Base-by-base conservation (phyloP, 345 rosid genomes). In the Acer negundo region DNA sequence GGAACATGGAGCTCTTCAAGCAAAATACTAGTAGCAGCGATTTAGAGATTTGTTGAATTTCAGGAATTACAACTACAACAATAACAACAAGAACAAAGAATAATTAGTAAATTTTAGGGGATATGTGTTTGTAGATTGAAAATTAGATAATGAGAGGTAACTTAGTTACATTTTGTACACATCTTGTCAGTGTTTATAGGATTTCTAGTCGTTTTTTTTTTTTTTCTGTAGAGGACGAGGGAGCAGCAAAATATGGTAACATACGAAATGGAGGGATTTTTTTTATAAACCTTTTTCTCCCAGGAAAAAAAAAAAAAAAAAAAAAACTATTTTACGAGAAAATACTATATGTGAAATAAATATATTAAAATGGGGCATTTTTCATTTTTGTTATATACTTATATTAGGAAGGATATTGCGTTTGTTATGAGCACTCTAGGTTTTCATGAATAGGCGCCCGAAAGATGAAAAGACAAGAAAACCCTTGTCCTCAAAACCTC, bases 1-100 rank as follows among this genome's bases (percentile, higher is more conserved):
- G 23, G 12, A 78, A 53, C 77, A 72, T 77, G 66, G 40, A 67
- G 80, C 73, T 80, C 74, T 10, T 49, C 16, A 53, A 10, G 62
- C 20, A 77, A 19, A 58, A 56, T 15, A 73, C 53, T 68, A 66
- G 19, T 72, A 69, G 55, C 73, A 73, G 58, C 26, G 68, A 73
- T 75, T 49, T 69, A 62, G 79, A 69, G 77, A 10, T 67, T 65
- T 13, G 23, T 51, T 9, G 51, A 63, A 70, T n/a, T 70, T 77
- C 3, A 56, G 55, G 62, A 28, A 56, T n/a, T n/a, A 46, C 12
- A 46, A 46, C 46, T 42, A 42, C 12, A 46, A 46, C 12, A 46
- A 42, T 1, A 6, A 15, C 28, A 26, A 26, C 35, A 4, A 4
- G 3, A 42, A 44, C 4, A 72, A 66, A 61, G 28, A 2, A 66